Evolutionary conservation across 192 early-diverging fungal genomes (phyloP).

Genomic region (Coemansia sp.): DNA sequence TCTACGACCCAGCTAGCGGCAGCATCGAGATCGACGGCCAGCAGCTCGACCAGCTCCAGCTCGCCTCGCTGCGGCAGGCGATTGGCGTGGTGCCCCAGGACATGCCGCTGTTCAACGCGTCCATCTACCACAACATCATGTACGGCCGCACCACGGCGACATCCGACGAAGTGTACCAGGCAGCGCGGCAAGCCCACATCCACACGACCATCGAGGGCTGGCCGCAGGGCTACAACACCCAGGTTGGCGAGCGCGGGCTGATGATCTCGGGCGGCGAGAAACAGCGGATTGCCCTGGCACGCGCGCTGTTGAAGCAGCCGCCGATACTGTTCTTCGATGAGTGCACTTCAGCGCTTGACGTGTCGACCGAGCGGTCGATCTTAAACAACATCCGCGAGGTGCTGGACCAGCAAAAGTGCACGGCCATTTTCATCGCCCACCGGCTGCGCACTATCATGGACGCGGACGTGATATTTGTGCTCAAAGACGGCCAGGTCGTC

Average conservation of each 20-base stretch:
- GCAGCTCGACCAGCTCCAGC: conserved; percentile 68
- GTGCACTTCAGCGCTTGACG: conserved; percentile 61
- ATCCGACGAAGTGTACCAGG: conserved; percentile 58
- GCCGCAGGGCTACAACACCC: conserved; percentile 61
- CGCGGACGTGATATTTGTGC: conserved; percentile 88
- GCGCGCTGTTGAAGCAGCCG: conserved; percentile 53
- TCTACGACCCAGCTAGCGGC: conserved; percentile 83
- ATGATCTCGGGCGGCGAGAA: conserved; percentile 72
- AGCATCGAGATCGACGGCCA: conserved; percentile 83
- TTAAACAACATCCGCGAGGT: conserved; percentile 84
- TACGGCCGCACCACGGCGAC: conserved; percentile 76
- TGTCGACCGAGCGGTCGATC: conserved; percentile 64
- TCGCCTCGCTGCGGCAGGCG: conserved; percentile 69
- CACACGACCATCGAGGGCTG: conserved; percentile 57
- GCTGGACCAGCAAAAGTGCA: conserved; percentile 58
- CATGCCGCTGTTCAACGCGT: conserved; percentile 90
- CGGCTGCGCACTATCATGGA: conserved; percentile 84
- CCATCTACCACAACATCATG: conserved; percentile 85
- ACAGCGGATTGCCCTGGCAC: conserved; percentile 57
- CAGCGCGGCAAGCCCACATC: conserved; percentile 58
- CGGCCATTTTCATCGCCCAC: conserved; percentile 94
- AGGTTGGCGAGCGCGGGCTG: conserved; percentile 67
- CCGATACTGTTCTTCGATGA: conserved; percentile 63
- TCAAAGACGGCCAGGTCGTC: conserved; percentile 77
- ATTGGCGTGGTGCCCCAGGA: conserved; percentile 92